These are phyloP conservation scores for Blepharisma japonicum DNA, from an alignment of 73 alveolate genomes.

Conservation along the genomic window DNA sequence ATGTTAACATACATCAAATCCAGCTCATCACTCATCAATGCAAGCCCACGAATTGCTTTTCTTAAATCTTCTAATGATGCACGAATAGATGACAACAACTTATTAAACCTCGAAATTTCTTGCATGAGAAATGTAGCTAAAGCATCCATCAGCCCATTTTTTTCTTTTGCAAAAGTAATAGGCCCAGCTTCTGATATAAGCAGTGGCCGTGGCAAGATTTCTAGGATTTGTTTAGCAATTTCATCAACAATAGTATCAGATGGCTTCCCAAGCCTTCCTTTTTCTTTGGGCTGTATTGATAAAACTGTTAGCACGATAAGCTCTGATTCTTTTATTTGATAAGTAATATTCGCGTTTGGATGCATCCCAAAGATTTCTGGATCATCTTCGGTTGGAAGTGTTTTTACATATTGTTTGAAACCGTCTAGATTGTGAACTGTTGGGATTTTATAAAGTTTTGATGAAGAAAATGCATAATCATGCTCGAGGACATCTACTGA, in stretches of 20 bases:
- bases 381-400: conserved; percentile 84
- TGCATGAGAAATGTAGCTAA: conserved; percentile 74
- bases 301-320: conserved; percentile 62
- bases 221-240: conserved; percentile 55
- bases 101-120: conserved; percentile 87
- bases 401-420: conserved; percentile 54
- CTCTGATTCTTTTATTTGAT: conserved; percentile 68
- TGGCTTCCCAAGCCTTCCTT: conserved; percentile 62
- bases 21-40: conserved; percentile 92
- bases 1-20: conserved; percentile 79
- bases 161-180: conserved; percentile 59
- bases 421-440: conserved; percentile 41
- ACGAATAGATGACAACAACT: conserved; percentile 61
- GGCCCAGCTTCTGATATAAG: conserved; percentile 73
- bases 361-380: conserved; percentile 97
- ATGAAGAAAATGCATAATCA: conserved; percentile 55
- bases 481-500: conserved; percentile 81
- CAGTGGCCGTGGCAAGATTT: conserved; percentile 64
- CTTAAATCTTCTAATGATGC: conserved; percentile 64
- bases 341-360: conserved; percentile 95
- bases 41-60: conserved; percentile 85
- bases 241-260: conserved; percentile 71
- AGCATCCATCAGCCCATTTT: conserved; percentile 79
- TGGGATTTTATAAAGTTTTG: conserved; percentile 61
- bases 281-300: conserved; percentile 63